Conservation (phyloP, 495 filamentous ascomycete genomes). For the Tuber indicum region DNA sequence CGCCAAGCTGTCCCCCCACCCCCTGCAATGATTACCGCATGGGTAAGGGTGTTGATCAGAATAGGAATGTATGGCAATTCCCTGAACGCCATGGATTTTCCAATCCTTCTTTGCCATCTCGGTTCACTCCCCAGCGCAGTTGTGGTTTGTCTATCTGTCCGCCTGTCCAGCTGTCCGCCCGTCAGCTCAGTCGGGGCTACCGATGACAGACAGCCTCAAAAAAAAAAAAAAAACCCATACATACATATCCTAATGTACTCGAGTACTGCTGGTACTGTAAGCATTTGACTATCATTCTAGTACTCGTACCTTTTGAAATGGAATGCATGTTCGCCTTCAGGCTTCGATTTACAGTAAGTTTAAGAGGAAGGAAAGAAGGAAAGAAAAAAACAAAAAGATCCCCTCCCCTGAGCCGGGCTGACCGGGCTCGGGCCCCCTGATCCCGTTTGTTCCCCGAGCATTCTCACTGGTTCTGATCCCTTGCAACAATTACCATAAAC, state of each 20-base stretch:
- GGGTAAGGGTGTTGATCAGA: background rate
- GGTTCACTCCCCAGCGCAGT: slow-evolving; percentile 3
- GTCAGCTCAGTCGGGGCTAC: slow-evolving; percentile 9
- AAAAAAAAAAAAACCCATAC: background rate
- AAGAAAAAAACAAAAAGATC: background rate
- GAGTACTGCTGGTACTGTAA: background rate
- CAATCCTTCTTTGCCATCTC: slow-evolving; percentile 17
- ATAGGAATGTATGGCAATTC: slow-evolving; percentile 22
- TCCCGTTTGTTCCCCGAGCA: background rate
- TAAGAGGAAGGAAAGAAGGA: background rate
- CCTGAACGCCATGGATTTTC: slow-evolving; percentile 17
- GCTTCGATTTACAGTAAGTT: too few species aligned
- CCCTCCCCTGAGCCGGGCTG: background rate
- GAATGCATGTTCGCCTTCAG: background rate
- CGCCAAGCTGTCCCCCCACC: slow-evolving; percentile 1
- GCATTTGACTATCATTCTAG: slow-evolving; percentile 6
- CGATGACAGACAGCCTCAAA: slow-evolving; percentile 4
- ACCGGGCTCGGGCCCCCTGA: background rate
- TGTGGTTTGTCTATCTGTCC: slow-evolving; percentile 19
- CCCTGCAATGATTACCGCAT: background rate
- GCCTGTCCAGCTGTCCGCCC: slow-evolving; percentile 7
- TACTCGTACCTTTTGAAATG: background rate
- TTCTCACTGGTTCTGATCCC: background rate
- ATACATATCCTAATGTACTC: too few species aligned
- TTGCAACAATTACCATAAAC: background rate